Base-by-base conservation (phyloP, 768 basidiomycete species). In the Pisolithus tinctorius region DNA sequence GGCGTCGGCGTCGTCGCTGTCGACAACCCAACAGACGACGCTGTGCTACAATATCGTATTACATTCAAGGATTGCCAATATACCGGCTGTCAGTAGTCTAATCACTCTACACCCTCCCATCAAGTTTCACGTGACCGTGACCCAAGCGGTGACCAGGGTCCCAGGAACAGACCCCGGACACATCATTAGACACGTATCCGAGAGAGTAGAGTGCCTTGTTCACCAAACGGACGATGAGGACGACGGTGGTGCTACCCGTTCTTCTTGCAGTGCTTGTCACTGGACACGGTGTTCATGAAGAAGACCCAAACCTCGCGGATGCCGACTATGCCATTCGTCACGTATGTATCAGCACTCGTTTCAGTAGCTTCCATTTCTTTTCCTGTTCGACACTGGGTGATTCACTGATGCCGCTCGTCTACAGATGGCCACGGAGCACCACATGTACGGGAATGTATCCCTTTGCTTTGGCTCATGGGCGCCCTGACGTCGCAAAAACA, bases 381-480 rank as follows among this genome's bases (percentile, higher is more conserved):
- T 54, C 26, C 45, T 46, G 55, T 54, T 54, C 47, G 4, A 30
- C 14, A 23, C 43, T 38, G 26, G 13, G 31, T 49, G 46, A 27
- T 52, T 45, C 50, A 48, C 58, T 64, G 42, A 56, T 48, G 29
- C 51, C 51, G 49, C 51, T 57, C 38, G 27, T 52, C 36, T 47
- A 20, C 68, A 93, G 89, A 94, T 94, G 91, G 81, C 87, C 43
- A 77, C 80, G 26, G 91, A 94, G 61, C 91, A 93, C 66, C 89
- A 92, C 65, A 89, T 90, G 86, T 88, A 69, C 58, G 71, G 55
- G 48, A 40, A 42, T 38, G 48, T 47, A 47, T 50, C 44, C 45
- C 23, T 6, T 43, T 54, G 45, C 27, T 30, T 17, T n/a, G 6
- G 2, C 45, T 16, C 8, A 30, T 29, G n/a, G 30, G 11, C 11